Base-by-base conservation (phyloP, 2,329 filamentous ascomycete species). In the Endothia cerciana region DNA sequence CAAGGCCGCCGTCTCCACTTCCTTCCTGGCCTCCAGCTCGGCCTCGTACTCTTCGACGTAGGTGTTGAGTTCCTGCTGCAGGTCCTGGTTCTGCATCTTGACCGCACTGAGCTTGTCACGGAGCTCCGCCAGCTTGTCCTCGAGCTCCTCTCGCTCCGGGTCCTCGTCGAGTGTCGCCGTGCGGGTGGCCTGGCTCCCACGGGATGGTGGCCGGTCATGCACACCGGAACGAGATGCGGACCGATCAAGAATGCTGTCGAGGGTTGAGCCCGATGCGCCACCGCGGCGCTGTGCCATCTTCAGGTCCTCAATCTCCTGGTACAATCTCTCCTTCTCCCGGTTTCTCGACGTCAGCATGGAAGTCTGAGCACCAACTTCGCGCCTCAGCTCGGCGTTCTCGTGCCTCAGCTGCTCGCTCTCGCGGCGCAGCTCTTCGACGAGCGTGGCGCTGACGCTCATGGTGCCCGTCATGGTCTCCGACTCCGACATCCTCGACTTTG, bases 291-390 rank as follows among this genome's bases (percentile, higher is more conserved):
- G 90, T 1, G 91, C 88, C 72, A 98, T 88, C 79, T 98, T 99
- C 69, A 99, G 83, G 68, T 97, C 94, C 78, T 99, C 95, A 69
- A 98, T 98, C 76, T 99, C 94, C 74, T 97, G 93, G 76, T 98
- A 97, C 10, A 99, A 83, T 5, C 93, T 88, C 75, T 98, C 94
- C 74, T 97, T 96, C 75, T 99, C 95, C 33, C 93, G 91, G 74
- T 97, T 97, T 30, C 95, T 87, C 43, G 95, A 98, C 1, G 94
- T 97, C 41, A 99, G 85, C 93, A 99, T 98, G 0, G 94, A 97
- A 0, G 94, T 97, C 76, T 99, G 95, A 2, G 95, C 95, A 68
- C 94, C 93, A 38, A 98, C 91, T 77, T 98, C 94, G 63, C 94
- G 91, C 62, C 94, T 88, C 40, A 99, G 79, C 75, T 97, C 94